phyloP scores from a whole-genome alignment of 345 rosid species.

The Eucalyptus tenuipes region DNA sequence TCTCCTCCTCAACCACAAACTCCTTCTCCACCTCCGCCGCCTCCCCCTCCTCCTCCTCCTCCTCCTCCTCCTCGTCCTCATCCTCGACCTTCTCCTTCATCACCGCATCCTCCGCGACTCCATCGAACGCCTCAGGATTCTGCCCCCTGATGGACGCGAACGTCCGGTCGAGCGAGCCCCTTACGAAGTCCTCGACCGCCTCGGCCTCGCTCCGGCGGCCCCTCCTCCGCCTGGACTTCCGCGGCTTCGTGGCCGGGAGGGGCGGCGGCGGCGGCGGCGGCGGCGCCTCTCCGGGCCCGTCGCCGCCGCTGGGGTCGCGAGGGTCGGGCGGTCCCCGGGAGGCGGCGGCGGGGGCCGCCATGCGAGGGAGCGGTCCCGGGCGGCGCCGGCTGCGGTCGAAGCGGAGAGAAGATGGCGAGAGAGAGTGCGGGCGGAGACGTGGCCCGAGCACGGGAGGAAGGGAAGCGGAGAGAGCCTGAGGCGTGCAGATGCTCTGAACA shows the following conservation, averaged over 20 bases:
- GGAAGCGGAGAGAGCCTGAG: background rate
- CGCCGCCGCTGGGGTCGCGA: slow-evolving; percentile 3
- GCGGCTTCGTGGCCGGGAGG: slow-evolving; percentile 30
- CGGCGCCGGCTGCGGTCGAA: background rate
- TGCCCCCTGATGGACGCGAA: slow-evolving; percentile 51
- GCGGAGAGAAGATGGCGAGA: background rate
- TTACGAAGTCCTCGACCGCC: slow-evolving; percentile 74
- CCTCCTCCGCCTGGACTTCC: slow-evolving; percentile 47
- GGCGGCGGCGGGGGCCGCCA: slow-evolving; percentile 8
- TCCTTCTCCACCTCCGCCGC: slow-evolving; percentile 10
- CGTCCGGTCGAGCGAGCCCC: slow-evolving; percentile 50
- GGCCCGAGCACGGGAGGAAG: background rate
- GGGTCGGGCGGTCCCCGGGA: slow-evolving; percentile 13
- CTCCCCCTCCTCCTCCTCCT: background rate
- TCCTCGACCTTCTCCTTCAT: slow-evolving; percentile 32
- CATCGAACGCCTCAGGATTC: slow-evolving; percentile 39
- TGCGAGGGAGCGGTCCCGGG: slow-evolving; percentile 4
- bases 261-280: slow-evolving; percentile 20
- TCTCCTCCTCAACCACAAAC: slow-evolving; percentile 79
- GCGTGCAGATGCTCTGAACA: background rate
- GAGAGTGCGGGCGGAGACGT: background rate
- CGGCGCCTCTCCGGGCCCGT: background rate
- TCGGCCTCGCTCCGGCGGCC: slow-evolving; percentile 76
- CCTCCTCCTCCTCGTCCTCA: slow-evolving; percentile 10
- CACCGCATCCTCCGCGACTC: slow-evolving; percentile 18